Evolutionary conservation across 495 filamentous ascomycete species (phyloP), one percentile per base, ranked within the genome.

Genomic region (Bombardia bombarda): DNA sequence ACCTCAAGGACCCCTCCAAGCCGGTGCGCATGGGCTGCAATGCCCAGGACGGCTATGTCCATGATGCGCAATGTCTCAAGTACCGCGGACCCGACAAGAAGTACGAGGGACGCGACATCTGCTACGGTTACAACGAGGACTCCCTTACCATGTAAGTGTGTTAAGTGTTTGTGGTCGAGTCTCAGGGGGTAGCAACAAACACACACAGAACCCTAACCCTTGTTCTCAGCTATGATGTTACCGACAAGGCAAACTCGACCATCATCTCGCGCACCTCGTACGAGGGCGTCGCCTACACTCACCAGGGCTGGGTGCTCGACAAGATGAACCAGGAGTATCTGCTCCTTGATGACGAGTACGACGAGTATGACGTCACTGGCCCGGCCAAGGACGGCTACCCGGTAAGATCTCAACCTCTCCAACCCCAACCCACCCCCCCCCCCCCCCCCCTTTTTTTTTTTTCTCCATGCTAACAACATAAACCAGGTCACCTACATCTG

Each of bases 241-340:
- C 76, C 21, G 55, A 72, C 60, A 77, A 75, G 57, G 49, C 33
- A 8, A 51, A 40, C 32, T 53, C 77, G 8, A 49, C 42, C 45
- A 54, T 77, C 40, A 68, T 81, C 55, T 76, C 72, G 43, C 63
- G 69, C 21, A 79, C 70, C 9, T 60, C 63, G 16, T 81, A 81
- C 55, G 63, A 62, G 21, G 77, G 77, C 24, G 69, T 72, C 7
- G 46, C 62, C 13, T 81, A 80, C 56, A 78, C 75, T 0, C 77
- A 80, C 59, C 77, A 81, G 58, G 77, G 77, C 23, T 78, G 70
- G 70, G 53, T 80, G 0, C 63, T 74, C n/a, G 71, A 78, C 43
- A 43, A 68, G 17, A n/a, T n/a, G n/a, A 65, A 67, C 50, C 74
- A 79, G 48, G 51, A 70, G 40, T 79, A 64, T 53, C 66, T 81